A percentile compares a stretch with the other conserved stretches of the same genome.
phyloP scores from a whole-genome alignment of 331 rosid genomes.

The Arachis monticola region DNA sequence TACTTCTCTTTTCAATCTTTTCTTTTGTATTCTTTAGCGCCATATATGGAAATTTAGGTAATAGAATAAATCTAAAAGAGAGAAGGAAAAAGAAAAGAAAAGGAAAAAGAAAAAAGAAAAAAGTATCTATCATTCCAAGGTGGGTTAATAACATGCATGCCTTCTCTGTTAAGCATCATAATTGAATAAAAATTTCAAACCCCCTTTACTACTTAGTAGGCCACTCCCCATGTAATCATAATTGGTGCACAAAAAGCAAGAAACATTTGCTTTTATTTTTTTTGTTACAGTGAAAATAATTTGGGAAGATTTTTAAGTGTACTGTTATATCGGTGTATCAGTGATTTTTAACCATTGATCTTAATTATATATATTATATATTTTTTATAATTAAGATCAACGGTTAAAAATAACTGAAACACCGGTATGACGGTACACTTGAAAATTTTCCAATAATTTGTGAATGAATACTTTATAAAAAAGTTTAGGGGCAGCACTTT shows the following conservation, averaged over 20 bases:
- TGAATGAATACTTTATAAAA: too few relatives aligned
- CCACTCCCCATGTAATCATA: constrained; percentile 28
- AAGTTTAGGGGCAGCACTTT: too few relatives aligned
- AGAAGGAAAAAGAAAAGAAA: background rate
- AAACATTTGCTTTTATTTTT: background rate
- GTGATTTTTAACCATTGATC: background rate
- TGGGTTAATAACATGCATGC: constrained; percentile 23
- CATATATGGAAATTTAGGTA: background rate
- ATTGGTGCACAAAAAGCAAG: constrained; percentile 36
- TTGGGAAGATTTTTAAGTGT: background rate
- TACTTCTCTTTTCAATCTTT: background rate
- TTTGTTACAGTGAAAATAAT: background rate
- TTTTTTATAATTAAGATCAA: too few relatives aligned
- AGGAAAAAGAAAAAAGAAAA: background rate
- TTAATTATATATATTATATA: background rate
- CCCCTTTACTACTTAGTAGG: constrained; percentile 16
- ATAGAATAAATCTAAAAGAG: background rate
- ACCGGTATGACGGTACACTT: too few relatives aligned
- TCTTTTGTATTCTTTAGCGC: constrained; percentile 23
- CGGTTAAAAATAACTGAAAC: too few relatives aligned
- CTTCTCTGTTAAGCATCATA: constrained; percentile 39
- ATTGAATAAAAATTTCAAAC: constrained; percentile 5
- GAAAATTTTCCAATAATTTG: too few relatives aligned
- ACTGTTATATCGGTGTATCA: too few relatives aligned
- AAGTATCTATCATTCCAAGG: constrained; percentile 1